phyloP scores from a whole-genome alignment of 2,329 filamentous ascomycete species.

The Diplodia mutila region DNA sequence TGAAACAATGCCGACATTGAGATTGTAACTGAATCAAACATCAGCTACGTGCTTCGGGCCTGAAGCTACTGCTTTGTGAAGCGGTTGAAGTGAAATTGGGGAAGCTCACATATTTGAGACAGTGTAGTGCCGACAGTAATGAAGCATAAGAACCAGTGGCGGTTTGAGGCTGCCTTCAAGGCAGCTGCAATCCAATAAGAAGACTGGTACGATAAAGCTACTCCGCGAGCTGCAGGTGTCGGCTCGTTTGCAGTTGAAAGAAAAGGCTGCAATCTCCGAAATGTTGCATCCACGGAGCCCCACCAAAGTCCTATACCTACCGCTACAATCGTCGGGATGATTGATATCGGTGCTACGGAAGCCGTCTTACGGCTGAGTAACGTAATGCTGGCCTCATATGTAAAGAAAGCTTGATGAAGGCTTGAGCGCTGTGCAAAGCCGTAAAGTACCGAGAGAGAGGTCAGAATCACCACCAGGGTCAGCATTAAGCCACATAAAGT shows the following conservation, averaged over 20 bases:
- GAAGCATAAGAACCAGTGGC: conserved; percentile 29
- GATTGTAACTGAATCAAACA: background rate
- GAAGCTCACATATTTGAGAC: conserved; percentile 20
- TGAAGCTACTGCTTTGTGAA: too few species aligned
- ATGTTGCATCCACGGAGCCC: conserved; percentile 27
- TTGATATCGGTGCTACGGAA: conserved; percentile 26
- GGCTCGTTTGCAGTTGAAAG: conserved; percentile 27
- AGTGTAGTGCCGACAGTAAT: conserved; percentile 29
- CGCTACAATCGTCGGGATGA: conserved; percentile 27
- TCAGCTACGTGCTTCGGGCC: too few species aligned
- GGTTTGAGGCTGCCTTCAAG: conserved; percentile 21
- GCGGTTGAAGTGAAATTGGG: too few species aligned
- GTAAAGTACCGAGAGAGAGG: background rate
- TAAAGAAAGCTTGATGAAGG: background rate
- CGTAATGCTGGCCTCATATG: background rate
- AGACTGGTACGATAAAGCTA: conserved; percentile 9
- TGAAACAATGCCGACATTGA: background rate
- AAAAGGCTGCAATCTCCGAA: conserved; percentile 28
- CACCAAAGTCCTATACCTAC: conserved; percentile 28
- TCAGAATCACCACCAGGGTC: background rate
- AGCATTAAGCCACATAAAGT: background rate
- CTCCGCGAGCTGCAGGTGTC: conserved; percentile 7
- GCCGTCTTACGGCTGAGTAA: background rate
- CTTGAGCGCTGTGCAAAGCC: background rate
- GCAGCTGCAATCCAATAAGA: conserved; percentile 20